A percentile compares a stretch with the other conserved stretches of the same genome.
Evolutionary conservation across 1,139 yeast genomes (phyloP).

Genomic region (Yamadazyma blattariae): DNA sequence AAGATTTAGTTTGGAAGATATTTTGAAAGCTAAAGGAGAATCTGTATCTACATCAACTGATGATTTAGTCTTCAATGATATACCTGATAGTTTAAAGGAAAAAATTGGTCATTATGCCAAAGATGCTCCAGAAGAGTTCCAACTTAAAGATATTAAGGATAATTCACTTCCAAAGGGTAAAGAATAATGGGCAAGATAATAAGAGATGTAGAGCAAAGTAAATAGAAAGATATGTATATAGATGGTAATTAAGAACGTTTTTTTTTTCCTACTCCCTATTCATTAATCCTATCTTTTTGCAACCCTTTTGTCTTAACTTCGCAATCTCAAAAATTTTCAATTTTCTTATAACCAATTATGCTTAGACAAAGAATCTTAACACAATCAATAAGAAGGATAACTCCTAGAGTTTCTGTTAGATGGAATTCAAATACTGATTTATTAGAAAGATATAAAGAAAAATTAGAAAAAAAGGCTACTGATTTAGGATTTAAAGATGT

Average conservation of each 20-base stretch:
- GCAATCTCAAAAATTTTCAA: constrained; percentile 3
- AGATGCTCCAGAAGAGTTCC: constrained; percentile 48
- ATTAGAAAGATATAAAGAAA: constrained; percentile 24
- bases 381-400: not conserved
- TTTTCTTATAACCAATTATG: not conserved
- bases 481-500: constrained; percentile 41
- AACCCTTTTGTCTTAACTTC: not conserved
- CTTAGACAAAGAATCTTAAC: not conserved
- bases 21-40: constrained; percentile 76
- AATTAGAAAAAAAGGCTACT: constrained; percentile 36
- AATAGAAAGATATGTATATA: too few species aligned
- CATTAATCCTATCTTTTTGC: too few species aligned
- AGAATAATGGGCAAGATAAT: too few species aligned
- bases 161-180: constrained; percentile 8
- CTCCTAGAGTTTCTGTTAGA: constrained; percentile 2
- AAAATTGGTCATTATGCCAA: constrained; percentile 63
- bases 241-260: too few species aligned
- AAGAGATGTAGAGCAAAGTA: too few species aligned
- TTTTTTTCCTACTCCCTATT: too few species aligned
- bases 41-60: constrained; percentile 57
- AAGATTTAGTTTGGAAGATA: constrained; percentile 72
- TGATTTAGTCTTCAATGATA: constrained; percentile 69
- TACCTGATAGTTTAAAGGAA: constrained; percentile 60
- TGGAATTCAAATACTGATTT: constrained; percentile 13
- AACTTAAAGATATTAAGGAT: constrained; percentile 1